Conservation (phyloP, 495 filamentous ascomycete genomes). For the Xylaria sp. region DNA sequence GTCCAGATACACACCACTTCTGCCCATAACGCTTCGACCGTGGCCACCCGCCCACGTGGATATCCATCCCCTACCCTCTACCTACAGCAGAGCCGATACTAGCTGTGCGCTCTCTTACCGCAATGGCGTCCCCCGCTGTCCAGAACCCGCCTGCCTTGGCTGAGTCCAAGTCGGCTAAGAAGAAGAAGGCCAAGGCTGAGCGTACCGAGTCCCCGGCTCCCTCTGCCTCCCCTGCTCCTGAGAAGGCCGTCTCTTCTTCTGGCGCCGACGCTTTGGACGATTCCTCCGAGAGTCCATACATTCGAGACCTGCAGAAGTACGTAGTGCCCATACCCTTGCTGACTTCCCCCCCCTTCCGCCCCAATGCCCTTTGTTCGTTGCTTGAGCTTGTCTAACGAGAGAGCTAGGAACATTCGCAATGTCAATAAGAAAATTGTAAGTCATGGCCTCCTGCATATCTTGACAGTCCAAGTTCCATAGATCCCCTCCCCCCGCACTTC, state of each 20-base stretch:
- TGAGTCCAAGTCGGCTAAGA: slow-evolving; percentile 70
- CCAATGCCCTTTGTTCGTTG: slow-evolving; percentile 7
- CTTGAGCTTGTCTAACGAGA: slow-evolving; percentile 35
- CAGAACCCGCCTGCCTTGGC: slow-evolving; percentile 57
- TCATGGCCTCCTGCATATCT: slow-evolving; percentile 29
- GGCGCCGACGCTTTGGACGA: slow-evolving; percentile 58
- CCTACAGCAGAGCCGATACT: slow-evolving; percentile 19
- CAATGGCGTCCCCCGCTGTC: slow-evolving; percentile 57
- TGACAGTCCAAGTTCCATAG: slow-evolving; percentile 13
- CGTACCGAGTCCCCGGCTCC: slow-evolving; percentile 57
- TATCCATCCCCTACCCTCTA: neutral
- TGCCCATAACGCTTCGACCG: slow-evolving; percentile 7
- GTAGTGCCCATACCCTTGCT: slow-evolving; percentile 31
- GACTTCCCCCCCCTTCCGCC: slow-evolving; percentile 21
- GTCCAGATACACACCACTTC: neutral
- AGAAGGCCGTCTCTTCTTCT: slow-evolving; percentile 46
- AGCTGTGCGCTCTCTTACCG: slow-evolving; percentile 29
- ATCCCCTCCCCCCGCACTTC: neutral
- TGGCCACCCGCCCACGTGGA: neutral
- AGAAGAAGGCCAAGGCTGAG: slow-evolving; percentile 75
- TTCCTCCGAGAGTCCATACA: slow-evolving; percentile 70
- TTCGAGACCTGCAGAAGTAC: slow-evolving; percentile 88
- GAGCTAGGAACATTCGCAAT: slow-evolving; percentile 78
- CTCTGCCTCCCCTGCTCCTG: slow-evolving; percentile 48
- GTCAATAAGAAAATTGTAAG: slow-evolving; percentile 87